phyloP scores from a whole-genome alignment of 164 flowering plant genomes.

The Pachysandra terminalis region DNA sequence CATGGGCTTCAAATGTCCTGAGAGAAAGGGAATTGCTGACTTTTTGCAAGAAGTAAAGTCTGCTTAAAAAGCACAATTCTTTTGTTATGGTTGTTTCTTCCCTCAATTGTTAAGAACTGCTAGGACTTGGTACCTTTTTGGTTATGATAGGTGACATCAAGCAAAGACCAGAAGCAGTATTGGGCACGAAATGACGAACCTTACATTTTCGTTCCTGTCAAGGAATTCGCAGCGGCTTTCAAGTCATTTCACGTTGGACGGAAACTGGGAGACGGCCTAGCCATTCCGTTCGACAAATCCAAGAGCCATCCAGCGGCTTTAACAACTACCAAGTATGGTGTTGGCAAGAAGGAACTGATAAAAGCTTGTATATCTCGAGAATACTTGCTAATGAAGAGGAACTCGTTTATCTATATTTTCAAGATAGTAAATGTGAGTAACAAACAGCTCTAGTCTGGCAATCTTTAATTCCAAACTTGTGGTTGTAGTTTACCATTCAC shows the following conservation, averaged over 20 bases:
- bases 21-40: constrained; percentile 68
- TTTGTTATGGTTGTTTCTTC: too few species aligned
- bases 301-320: constrained; percentile 58
- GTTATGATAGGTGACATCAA: constrained; percentile 49
- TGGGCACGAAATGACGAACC: constrained; percentile 48
- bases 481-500: too few species aligned
- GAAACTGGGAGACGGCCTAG: constrained; percentile 38
- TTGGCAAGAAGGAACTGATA: constrained; percentile 36
- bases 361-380: constrained; percentile 49
- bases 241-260: constrained; percentile 51
- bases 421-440: constrained; percentile 38
- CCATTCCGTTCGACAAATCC: constrained; percentile 43
- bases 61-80: too few species aligned
- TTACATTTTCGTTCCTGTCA: constrained; percentile 35
- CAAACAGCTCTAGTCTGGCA: not conserved
- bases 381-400: constrained; percentile 50
- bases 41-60: constrained; percentile 67
- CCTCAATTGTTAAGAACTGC: too few species aligned
- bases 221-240: constrained; percentile 60
- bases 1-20: constrained; percentile 69
- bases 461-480: not conserved
- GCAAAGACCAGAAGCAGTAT: constrained; percentile 61
- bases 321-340: constrained; percentile 40
- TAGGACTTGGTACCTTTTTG: not conserved
- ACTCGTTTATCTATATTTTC: constrained; percentile 53